phyloP scores from a whole-genome alignment of 1,284 basidiomycete genomes.

The Wallemia hederae region DNA sequence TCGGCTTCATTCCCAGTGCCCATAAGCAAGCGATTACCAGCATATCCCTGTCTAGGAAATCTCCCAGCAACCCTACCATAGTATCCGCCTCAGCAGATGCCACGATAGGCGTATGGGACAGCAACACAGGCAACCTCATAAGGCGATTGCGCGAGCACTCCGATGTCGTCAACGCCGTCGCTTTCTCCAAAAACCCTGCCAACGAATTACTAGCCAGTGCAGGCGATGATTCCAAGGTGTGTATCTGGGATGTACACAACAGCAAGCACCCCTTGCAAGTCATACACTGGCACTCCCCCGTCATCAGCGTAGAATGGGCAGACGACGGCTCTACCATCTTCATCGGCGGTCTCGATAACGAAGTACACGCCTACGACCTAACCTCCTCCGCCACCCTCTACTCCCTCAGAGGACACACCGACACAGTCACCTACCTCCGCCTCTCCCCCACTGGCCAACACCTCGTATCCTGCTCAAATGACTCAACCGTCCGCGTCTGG shows the following conservation, averaged over 20 bases:
- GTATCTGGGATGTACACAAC: conserved; percentile 50
- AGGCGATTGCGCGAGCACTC: conserved; percentile 41
- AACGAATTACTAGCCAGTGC: conserved; percentile 49
- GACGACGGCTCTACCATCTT: conserved; percentile 59
- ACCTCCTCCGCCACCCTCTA: conserved; percentile 49
- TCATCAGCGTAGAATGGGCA: conserved; percentile 75
- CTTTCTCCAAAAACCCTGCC: conserved; percentile 38
- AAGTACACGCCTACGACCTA: conserved; percentile 64
- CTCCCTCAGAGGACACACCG: conserved; percentile 45
- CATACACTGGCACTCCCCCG: conserved; percentile 56
- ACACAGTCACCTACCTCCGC: conserved; percentile 63
- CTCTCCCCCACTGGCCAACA: conserved; percentile 60
- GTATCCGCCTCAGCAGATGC: conserved; percentile 64
- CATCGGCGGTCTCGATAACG: conserved; percentile 71
- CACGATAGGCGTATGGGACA: conserved; percentile 38
- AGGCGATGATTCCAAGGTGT: conserved; percentile 62
- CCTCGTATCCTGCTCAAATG: conserved; percentile 61
- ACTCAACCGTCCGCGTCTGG: conserved; percentile 57
- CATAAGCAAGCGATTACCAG: conserved; percentile 51
- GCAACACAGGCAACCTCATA: conserved; percentile 41
- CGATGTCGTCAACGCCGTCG: conserved; percentile 63
- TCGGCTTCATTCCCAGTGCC: conserved; percentile 37
- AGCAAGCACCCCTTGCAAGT: conserved; percentile 44
- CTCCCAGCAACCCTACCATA: conserved; percentile 23
- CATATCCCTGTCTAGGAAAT: conserved; percentile 46